Base-by-base conservation (phyloP, 495 filamentous ascomycete species). In the Annulohypoxylon nitens region DNA sequence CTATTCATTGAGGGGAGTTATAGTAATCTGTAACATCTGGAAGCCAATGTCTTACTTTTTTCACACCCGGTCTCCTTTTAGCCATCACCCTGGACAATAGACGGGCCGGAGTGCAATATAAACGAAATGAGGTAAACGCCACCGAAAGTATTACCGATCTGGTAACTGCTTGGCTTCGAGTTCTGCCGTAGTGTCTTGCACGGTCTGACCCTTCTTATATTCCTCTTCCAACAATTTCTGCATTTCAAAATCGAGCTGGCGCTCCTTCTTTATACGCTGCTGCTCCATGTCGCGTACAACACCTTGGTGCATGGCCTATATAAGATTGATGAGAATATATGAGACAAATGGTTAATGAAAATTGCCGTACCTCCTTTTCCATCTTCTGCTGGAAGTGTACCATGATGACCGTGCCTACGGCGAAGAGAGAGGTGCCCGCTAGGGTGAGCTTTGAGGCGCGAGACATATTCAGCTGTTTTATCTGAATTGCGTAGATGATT, bases 201-300 rank as follows among this genome's bases (percentile, higher is more conserved):
- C 86, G 10, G 73, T 84, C 82, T 99, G 95, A 20, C 94, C 86
- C 82, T 94, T 97, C 78, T 90, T 88, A 80, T 97, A 98, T 82
- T 98, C 93, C 75, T 93, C 87, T 81, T 98, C 94, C 48, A 99
- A 83, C 20, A 83, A 86, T 69, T 87, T 88, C 81, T 99, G 96
- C 88, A 95, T 88, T 67, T 97, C 93, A 75, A 98, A 99, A 69
- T 99, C 97, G 63, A 92, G 88, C 80, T 94, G 92, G 23, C 97
- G 90, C 79, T 97, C 92, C 72, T 88, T 86, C 83, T 97, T 97
- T 57, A 98, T 76, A 36, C 91, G 89, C 77, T 97, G 94, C 79
- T 97, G 95, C 76, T 98, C 95, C 84, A 97, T 92, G 75, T 98
- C 97, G 48, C 95, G 92, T 74, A 98, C 84, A 7, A 99, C 96